Conservation (phyloP, 2,329 filamentous ascomycete genomes). For the Lasiodiplodia gonubiensis region DNA sequence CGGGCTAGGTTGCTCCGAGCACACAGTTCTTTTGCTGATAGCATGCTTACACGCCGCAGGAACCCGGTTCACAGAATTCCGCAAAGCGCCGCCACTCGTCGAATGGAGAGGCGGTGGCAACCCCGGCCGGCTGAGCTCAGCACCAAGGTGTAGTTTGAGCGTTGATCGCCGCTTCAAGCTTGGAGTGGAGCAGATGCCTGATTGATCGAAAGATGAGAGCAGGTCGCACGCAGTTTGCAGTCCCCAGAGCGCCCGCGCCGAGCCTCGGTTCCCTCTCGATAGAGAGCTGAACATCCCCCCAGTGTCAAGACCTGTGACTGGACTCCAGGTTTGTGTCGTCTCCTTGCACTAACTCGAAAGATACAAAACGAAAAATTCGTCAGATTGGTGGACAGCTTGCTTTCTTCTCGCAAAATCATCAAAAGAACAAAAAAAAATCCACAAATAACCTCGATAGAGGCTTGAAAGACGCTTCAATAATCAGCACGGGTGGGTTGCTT, state of each 20-base stretch:
- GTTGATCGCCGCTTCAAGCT: slow-evolving; percentile 4
- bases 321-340: slow-evolving; percentile 23
- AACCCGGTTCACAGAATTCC: slow-evolving; percentile 16
- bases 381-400: slow-evolving; percentile 3
- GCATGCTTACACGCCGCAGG: slow-evolving; percentile 19
- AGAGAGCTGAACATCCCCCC: background rate
- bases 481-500: slow-evolving; percentile 7
- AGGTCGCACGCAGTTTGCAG: slow-evolving; percentile 22
- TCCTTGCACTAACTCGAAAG: slow-evolving; percentile 13
- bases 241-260: slow-evolving; percentile 9
- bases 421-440: slow-evolving; percentile 15
- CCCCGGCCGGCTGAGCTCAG: slow-evolving; percentile 26
- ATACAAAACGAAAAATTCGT: background rate
- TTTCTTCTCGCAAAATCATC: slow-evolving; percentile 15
- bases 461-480: slow-evolving; percentile 5
- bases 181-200: slow-evolving; percentile 22
- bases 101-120: slow-evolving; percentile 24
- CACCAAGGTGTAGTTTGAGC: slow-evolving; percentile 29
- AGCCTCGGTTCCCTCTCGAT: background rate
- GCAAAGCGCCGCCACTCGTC: slow-evolving; percentile 26
- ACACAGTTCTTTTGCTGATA: slow-evolving; percentile 2
- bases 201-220: slow-evolving; percentile 25
- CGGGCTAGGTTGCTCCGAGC: slow-evolving; percentile 29
- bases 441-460: background rate
- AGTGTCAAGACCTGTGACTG: background rate